Base-by-base conservation (phyloP, 164 flowering plant genomes). In the Hamamelis virginiana region DNA sequence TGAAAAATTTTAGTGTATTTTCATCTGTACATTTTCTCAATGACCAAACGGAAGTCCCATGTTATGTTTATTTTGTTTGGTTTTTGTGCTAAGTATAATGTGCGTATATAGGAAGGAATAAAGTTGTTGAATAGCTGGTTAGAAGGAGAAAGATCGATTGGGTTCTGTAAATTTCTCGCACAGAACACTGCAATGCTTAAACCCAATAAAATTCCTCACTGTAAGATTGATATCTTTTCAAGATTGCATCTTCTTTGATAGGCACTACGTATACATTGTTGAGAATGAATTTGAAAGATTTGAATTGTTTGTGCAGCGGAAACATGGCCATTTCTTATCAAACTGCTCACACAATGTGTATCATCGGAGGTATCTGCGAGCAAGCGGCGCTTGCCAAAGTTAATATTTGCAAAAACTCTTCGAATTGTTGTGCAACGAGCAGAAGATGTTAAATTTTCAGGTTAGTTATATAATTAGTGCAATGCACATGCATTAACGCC, bases 321-420 rank as follows among this genome's bases (percentile, higher is more conserved):
- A 76, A 87, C 97, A 10, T 96, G 99, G 99, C 95, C 99, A 8
- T 96, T 87, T 82, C 83, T 96, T 41, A 51, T 89, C 38, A 79
- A 70, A 33, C 64, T 90, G 79, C 86, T 96, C 14, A 81, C 72
- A 16, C 78, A 84, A 22, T 89, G 95, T 72, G 78, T 87, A 41
- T 58, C 85, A 0, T 22, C 69, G 71, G 99, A 96, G 74, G 77
- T 91, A 66, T 80, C 87, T 22, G 57, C 85, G 0, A 90, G 92
- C 77, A 96, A 87, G 77, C 82, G 76, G 75, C 81, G 94, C 9
- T 69, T 70, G 19, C 97, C 97, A 0, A 96, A 90, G 69, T 52
- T 77, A 38, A 56, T 74, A n/a, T 83, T 77, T 79, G 97, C 92
- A 8, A 96, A 88, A 72, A 82, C 92, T n/a, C 88, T 96, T 13